Percentiles rank a stretch among this genome's conserved stretches.
These are phyloP conservation scores for Erythrophleum fordii DNA, from an alignment of 306 rosid species.

Conservation along the genomic window DNA sequence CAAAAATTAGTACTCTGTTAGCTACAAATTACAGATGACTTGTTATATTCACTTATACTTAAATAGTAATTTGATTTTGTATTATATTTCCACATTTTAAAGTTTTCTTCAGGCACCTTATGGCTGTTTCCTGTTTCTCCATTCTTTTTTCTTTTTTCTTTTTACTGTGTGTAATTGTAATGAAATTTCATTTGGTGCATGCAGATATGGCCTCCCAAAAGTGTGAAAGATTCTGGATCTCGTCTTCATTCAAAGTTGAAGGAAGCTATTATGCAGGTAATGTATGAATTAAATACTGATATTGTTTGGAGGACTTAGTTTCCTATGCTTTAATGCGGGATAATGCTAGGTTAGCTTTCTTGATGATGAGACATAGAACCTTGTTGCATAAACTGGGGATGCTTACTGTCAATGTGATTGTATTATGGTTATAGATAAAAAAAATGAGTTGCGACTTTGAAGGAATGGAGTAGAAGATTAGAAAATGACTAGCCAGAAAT, in stretches of 20 bases:
- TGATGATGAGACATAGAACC: conserved; percentile 19
- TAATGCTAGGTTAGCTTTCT: conserved; percentile 33
- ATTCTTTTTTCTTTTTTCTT: not conserved
- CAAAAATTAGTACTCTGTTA: conserved; percentile 24
- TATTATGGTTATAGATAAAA: conserved; percentile 20
- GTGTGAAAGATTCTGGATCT: conserved; percentile 93
- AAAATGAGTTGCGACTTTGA: conserved; percentile 16
- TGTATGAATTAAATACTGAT: conserved; percentile 11
- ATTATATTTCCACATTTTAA: conserved; percentile 27
- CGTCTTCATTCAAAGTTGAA: conserved; percentile 81
- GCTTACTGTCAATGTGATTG: conserved; percentile 22
- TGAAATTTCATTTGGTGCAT: conserved; percentile 32
- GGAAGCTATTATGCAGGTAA: conserved; percentile 96
- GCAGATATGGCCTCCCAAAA: conserved; percentile 99
- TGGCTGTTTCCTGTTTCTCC: not conserved
- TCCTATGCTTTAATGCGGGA: conserved; percentile 23
- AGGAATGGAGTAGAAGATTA: conserved; percentile 13
- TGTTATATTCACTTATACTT: not conserved
- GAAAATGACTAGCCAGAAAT: not conserved
- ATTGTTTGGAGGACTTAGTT: conserved; percentile 30
- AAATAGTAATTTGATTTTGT: not conserved
- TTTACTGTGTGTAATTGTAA: conserved; percentile 20
- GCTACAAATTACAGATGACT: conserved; percentile 13
- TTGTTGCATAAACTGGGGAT: conserved; percentile 8
- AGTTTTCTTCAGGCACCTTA: conserved; percentile 29